Evolutionary conservation across 148 eudicot genomes (phyloP), one percentile per base, ranked within the genome.

Genomic region (Fagopyrum homotropicum): DNA sequence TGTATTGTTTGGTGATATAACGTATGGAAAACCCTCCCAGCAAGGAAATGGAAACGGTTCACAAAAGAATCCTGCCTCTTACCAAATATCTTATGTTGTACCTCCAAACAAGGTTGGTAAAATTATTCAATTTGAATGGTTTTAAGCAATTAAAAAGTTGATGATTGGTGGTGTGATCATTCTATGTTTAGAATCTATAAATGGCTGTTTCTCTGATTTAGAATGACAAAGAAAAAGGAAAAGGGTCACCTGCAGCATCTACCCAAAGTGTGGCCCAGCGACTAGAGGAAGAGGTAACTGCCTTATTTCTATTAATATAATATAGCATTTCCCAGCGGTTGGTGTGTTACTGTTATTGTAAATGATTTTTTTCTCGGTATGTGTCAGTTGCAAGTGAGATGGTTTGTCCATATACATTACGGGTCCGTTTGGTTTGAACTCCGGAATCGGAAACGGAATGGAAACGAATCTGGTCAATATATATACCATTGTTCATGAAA

Each of bases 41-140:
- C 81, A 80, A 73, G 88, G 85, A 77, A 83, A 77, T 57, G 89
- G 82, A 57, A 86, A 86, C 48, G 86, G 86, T 83, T 89, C 89
- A 69, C 80, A 83, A 79, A 89, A 90, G 80, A 84, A 85, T 63
- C 98, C 98, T n/a, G 94, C 84, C 44, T 83, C 93, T 70, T 92
- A 90, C 86, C 86, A 79, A 75, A 84, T 96, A 79, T 88, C 85
- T 54, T 96, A 88, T 80, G 80, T 82, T 69, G 88, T 92, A 73
- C 99, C 98, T 74, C 98, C 98, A 73, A 81, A 77, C 73, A 87
- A 92, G 98, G 99, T 96, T 79, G 51, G 66, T 75, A 12, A 49
- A 1, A 43, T 40, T 12, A 66, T 35, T 43, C 15, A 61, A 35
- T 12, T 15, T 66, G 19, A 7, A 66, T 9, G 11, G 47, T 40